Base-by-base conservation (phyloP, 306 rosid species). In the Hippophae gyantsensis region DNA sequence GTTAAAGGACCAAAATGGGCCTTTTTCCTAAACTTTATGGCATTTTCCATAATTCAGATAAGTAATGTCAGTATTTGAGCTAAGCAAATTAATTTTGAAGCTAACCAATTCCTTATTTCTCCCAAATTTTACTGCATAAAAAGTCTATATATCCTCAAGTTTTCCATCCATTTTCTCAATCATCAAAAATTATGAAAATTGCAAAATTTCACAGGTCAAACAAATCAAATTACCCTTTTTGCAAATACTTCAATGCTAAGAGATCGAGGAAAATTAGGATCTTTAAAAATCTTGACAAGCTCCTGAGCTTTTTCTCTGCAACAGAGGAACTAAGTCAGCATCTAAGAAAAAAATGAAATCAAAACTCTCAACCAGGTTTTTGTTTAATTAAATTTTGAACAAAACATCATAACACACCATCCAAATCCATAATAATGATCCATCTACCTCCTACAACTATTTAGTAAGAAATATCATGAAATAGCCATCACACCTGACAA, bases 281-380 rank as follows among this genome's bases (percentile, higher is more conserved):
- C 83, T 52, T 66, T 74, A 57, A 90, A 69, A 73, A 84, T 75
- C 70, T 79, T 78, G 56, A 69, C 49, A 51, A 90, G 78, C 23
- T 83, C 94, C 23, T 25, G 56, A 18, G 94, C 82, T 77, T 87
- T 90, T 66, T 81, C 72, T 63, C 97, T 90, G 78, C 77, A 86
- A 47, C 73, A 75, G 62, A 60, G 10, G 60, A 48, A 58, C 18
- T 13, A 27, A 13, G 5, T 25, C 7, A 18, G 10, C 4, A 9
- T 49, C 11, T 43, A 32, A 5, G 42, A 49, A 13, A 10, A 18
- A 49, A 49, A 3, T 49, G 14, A 49, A 3, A 49, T 2, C 14
- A 49, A 10, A 49, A 5, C 8, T 49, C 14, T 46, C 50, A 3
- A 46, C 2, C 10, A 46, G 50, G 10, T n/a, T 32, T 32, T 32